Base-by-base conservation (phyloP, 225 moss, liverwort and hornwort genomes). In the Straminergon stramineum region DNA sequence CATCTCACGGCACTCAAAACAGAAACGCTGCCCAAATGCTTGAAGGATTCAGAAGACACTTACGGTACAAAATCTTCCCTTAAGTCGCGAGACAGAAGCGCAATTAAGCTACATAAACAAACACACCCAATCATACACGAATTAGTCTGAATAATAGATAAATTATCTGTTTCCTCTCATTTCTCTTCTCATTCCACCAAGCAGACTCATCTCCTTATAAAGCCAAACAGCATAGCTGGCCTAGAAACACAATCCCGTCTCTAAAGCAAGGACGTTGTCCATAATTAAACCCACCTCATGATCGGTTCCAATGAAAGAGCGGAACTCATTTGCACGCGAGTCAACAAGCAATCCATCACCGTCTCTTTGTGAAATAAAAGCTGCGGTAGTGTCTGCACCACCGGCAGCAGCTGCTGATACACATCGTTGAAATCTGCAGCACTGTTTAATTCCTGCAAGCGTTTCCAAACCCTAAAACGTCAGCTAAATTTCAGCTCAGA, bases 361-460 rank as follows among this genome's bases (percentile, higher is more conserved):
- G 81, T 89, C 89, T 92, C 97, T 87, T 97, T 97, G 91, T 99
- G 96, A 88, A 95, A 92, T 79, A 99, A 87, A 85, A 99, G 94
- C 87, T 95, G 97, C 69, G 99, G 97, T 70, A 99, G 88, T 5
- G 97, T 97, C 92, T 99, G 99, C 64, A 97, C 99, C 81, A 95
- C 85, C 56, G 99, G 99, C 68, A 96, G 77, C 76, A 99, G 90
- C 92, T 97, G 95, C 90, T 95, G 93, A 88, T 97, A 99, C 16
- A 97, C 93, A 93, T 94, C 94, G 90, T 95, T 97, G 92, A 99
- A 99, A 93, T 99, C 99, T 88, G 97, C 96, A 61, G 97, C 99
- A 89, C 96, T 95, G 92, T 99, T 99, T 79, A 99, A 93, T 88
- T 99, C 99, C 97, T 99, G 96, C 88, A 91, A 82, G 89, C 15